These are phyloP conservation scores for Irpex sp. DNA, from an alignment of 1,284 basidiomycete species.

Conservation along the genomic window DNA sequence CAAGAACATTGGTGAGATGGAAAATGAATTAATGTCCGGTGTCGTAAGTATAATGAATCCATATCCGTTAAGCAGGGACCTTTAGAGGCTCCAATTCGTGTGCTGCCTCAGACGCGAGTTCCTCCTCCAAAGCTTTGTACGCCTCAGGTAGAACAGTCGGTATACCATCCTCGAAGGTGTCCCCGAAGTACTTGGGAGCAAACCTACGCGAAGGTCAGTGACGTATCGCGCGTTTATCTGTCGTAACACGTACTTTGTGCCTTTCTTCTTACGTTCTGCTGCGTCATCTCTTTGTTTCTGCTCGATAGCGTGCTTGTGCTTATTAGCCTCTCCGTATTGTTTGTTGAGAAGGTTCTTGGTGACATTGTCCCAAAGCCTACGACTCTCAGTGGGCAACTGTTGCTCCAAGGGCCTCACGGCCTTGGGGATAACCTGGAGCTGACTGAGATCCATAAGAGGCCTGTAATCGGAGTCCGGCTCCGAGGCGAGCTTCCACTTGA, in stretches of 20 bases:
- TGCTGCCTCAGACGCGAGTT: slow-evolving; percentile 44
- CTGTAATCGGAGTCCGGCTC: slow-evolving; percentile 49
- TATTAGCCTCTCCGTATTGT: slow-evolving; percentile 88
- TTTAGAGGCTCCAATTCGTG: slow-evolving; percentile 15
- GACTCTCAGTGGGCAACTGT: slow-evolving; percentile 82
- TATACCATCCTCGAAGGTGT: slow-evolving; percentile 69
- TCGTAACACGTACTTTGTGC: slow-evolving; percentile 60
- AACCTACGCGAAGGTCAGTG: slow-evolving; percentile 50
- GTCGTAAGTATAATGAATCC: not conserved
- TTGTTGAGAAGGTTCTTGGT: slow-evolving; percentile 76
- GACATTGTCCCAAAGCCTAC: slow-evolving; percentile 87
- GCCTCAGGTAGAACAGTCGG: slow-evolving; percentile 74
- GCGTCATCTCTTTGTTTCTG: slow-evolving; percentile 87
- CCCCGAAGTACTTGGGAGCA: slow-evolving; percentile 77
- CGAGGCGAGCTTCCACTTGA: slow-evolving; percentile 69
- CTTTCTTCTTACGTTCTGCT: slow-evolving; percentile 77
- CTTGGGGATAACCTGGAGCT: slow-evolving; percentile 80
- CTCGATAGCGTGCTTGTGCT: slow-evolving; percentile 85
- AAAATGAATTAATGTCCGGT: slow-evolving; percentile 5
- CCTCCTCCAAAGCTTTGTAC: slow-evolving; percentile 64
- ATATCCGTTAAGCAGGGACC: not conserved
- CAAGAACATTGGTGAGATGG: not conserved
- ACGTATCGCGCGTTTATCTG: not conserved
- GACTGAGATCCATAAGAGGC: slow-evolving; percentile 76
- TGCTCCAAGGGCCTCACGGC: slow-evolving; percentile 76